These are phyloP conservation scores for Osmanthus fragrans DNA, from an alignment of 257 asterid species.

Conservation along the genomic window DNA sequence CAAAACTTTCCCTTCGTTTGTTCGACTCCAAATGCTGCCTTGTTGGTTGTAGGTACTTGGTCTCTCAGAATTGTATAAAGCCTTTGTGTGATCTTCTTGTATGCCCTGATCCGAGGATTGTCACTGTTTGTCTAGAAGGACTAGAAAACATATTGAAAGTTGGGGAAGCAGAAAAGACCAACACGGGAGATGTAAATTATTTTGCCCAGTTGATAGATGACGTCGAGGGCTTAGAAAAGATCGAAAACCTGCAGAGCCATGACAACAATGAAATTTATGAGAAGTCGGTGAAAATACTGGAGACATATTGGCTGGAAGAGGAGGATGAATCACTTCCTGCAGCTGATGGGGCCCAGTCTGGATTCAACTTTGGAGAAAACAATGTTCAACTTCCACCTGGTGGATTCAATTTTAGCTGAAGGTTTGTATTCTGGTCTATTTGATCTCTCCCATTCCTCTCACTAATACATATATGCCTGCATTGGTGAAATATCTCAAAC, in stretches of 20 bases:
- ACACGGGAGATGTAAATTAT: constrained; percentile 58
- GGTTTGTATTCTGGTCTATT: constrained; percentile 28
- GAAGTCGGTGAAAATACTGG: constrained; percentile 87
- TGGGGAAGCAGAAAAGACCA: constrained; percentile 79
- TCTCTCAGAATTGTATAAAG: constrained; percentile 71
- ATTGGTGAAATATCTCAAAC: neutral
- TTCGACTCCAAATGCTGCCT: constrained; percentile 10
- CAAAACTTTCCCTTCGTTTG: constrained; percentile 8
- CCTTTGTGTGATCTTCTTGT: constrained; percentile 84
- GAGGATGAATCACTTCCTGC: constrained; percentile 63
- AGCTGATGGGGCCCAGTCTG: constrained; percentile 55
- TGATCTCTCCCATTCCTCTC: neutral
- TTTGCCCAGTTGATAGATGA: constrained; percentile 79
- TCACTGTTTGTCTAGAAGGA: constrained; percentile 86
- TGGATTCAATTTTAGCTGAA: constrained; percentile 79
- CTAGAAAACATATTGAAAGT: constrained; percentile 87
- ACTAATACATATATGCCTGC: neutral
- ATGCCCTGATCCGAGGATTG: constrained; percentile 88
- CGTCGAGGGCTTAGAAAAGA: constrained; percentile 85
- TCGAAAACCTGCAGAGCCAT: constrained; percentile 82
- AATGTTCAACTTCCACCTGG: constrained; percentile 67
- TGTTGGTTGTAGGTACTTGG: constrained; percentile 58
- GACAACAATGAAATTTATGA: constrained; percentile 89
- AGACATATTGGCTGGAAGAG: constrained; percentile 90
- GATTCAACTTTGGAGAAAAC: constrained; percentile 74